A percentile compares a stretch with the other conserved stretches of the same genome.
phyloP scores from a whole-genome alignment of 2,329 filamentous ascomycete species.

The Daldinia sp. region DNA sequence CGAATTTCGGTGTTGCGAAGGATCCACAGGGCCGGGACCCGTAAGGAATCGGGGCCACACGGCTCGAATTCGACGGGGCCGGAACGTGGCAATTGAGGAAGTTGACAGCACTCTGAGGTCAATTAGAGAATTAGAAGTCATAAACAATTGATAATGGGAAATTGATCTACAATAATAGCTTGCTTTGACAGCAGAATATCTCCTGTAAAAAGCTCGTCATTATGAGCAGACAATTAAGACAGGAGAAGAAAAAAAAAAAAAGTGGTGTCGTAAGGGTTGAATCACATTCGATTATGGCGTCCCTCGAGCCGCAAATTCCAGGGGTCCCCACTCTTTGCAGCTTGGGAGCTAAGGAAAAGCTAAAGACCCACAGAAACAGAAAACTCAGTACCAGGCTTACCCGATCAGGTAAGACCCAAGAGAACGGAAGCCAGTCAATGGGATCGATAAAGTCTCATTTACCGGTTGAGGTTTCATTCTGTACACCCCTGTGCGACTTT shows the following conservation, averaged over 20 bases:
- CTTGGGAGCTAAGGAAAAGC: slow-evolving; percentile 11
- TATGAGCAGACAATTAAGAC: slow-evolving; percentile 23
- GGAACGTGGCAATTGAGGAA: slow-evolving; percentile 13
- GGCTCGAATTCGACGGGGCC: slow-evolving; percentile 29
- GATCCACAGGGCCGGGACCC: slow-evolving; percentile 40
- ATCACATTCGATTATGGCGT: slow-evolving; percentile 31
- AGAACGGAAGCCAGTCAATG: slow-evolving; percentile 32
- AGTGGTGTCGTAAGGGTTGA: slow-evolving; percentile 39
- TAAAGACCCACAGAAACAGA: slow-evolving; percentile 14
- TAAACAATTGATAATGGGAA: background rate
- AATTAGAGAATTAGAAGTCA: slow-evolving; percentile 1
- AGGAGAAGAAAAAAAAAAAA: slow-evolving; percentile 3
- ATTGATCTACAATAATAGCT: slow-evolving; percentile 10
- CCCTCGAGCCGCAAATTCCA: slow-evolving; percentile 34
- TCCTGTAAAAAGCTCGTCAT: slow-evolving; percentile 18
- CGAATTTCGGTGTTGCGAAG: slow-evolving; percentile 39
- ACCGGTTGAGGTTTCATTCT: slow-evolving; percentile 30
- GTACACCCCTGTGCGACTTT: slow-evolving; percentile 4
- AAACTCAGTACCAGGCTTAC: slow-evolving; percentile 35
- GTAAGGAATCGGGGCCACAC: slow-evolving; percentile 33
- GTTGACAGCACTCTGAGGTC: slow-evolving; percentile 9
- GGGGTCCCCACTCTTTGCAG: slow-evolving; percentile 24
- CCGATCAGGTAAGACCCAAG: slow-evolving; percentile 33
- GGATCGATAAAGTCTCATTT: slow-evolving; percentile 21
- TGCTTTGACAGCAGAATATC: slow-evolving; percentile 1